A percentile compares a stretch with the other conserved stretches of the same genome.
Evolutionary conservation across 106 monocot species (phyloP).

Genomic region (Chionographis japonica): DNA sequence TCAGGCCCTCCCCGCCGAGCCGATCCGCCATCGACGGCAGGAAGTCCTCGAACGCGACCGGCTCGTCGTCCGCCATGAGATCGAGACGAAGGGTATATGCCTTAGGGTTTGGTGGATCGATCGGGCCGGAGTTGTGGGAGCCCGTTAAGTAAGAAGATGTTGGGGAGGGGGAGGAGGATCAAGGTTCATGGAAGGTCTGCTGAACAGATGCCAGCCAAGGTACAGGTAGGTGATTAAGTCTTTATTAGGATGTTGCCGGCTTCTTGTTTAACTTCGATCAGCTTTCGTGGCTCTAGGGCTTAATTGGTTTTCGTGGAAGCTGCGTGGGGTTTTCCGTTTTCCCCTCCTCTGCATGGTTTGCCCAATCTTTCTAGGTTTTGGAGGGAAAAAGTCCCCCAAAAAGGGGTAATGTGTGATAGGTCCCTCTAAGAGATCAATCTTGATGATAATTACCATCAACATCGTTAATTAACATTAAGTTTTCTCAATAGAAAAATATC

Average conservation of each 20-base stretch:
- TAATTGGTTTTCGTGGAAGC: constrained; percentile 16
- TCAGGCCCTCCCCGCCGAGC: constrained; percentile 25
- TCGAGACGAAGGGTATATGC: too few species aligned
- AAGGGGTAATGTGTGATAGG: too few species aligned
- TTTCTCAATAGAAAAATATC: too few species aligned
- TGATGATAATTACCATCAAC: too few species aligned
- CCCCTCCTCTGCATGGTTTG: too few species aligned
- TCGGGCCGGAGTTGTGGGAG: background rate
- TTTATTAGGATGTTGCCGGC: background rate
- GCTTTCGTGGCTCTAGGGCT: too few species aligned
- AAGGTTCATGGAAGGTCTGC: too few species aligned
- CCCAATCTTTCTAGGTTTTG: too few species aligned
- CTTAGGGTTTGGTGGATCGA: background rate
- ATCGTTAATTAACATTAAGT: too few species aligned
- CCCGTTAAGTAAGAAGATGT: background rate
- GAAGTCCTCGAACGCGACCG: constrained; percentile 17
- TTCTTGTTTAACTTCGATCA: background rate
- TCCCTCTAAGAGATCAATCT: too few species aligned
- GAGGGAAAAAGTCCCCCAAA: too few species aligned
- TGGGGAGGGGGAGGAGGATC: background rate
- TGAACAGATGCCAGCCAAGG: constrained; percentile 12
- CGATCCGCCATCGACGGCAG: constrained; percentile 26
- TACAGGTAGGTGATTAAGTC: constrained; percentile 3
- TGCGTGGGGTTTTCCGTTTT: constrained; percentile 5
- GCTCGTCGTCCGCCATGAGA: background rate